Evolutionary conservation across 1,284 basidiomycete genomes (phyloP).

Genomic region (Fomitopsis palustris): DNA sequence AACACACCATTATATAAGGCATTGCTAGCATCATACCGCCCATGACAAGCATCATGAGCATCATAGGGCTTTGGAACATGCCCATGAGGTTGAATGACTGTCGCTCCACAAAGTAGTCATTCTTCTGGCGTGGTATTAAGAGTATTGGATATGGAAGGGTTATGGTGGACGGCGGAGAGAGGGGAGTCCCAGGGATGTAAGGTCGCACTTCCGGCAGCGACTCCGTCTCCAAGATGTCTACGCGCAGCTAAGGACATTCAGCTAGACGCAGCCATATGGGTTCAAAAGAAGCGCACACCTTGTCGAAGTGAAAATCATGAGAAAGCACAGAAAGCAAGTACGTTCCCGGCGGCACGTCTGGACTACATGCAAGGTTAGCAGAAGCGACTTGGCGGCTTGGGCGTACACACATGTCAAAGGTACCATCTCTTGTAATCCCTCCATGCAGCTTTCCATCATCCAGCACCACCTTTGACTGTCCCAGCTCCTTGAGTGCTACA

Average conservation of each 20-base stretch:
- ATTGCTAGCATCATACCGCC: slow-evolving; percentile 72
- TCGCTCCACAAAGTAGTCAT: slow-evolving; percentile 65
- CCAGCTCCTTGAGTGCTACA: slow-evolving; percentile 41
- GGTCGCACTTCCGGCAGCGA: slow-evolving; percentile 54
- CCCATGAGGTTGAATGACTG: slow-evolving; percentile 73
- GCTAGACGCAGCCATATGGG: not conserved
- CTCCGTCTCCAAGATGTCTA: slow-evolving; percentile 54
- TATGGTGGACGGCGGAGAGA: slow-evolving; percentile 54
- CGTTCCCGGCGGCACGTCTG: slow-evolving; percentile 58
- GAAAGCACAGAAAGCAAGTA: slow-evolving; percentile 65
- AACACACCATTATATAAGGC: slow-evolving; percentile 76
- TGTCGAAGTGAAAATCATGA: slow-evolving; percentile 66
- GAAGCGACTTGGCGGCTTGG: not conserved
- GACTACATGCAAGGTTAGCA: slow-evolving; percentile 34
- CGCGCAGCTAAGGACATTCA: slow-evolving; percentile 43
- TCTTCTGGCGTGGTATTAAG: slow-evolving; percentile 49
- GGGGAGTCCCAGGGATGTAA: slow-evolving; percentile 64
- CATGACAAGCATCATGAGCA: slow-evolving; percentile 75
- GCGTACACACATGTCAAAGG: slow-evolving; percentile 59
- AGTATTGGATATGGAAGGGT: slow-evolving; percentile 66
- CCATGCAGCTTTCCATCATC: slow-evolving; percentile 54
- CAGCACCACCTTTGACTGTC: slow-evolving; percentile 54
- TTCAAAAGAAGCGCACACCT: slow-evolving; percentile 38
- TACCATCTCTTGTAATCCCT: slow-evolving; percentile 52
- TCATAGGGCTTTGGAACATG: slow-evolving; percentile 87